A percentile compares a stretch with the other conserved stretches of the same genome.
These are phyloP conservation scores for Chalciporus sphaerocephalus DNA, from an alignment of 768 basidiomycete species.

Conservation along the genomic window DNA sequence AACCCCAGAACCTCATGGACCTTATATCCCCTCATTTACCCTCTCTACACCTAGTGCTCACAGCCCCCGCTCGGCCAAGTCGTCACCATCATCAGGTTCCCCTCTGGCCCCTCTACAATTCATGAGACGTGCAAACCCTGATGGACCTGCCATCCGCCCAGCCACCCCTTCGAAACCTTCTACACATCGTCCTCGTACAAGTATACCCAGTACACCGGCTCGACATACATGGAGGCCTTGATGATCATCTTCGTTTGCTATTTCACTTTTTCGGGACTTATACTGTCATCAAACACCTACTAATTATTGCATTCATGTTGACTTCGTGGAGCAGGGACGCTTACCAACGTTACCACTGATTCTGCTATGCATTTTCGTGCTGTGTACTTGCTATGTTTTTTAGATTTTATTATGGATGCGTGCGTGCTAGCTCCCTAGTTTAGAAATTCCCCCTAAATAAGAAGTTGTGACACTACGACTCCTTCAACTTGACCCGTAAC, in stretches of 20 bases:
- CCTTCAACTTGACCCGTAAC: neutral
- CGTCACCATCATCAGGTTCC: conserved; percentile 62
- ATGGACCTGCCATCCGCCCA: conserved; percentile 48
- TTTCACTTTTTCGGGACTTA: conserved; percentile 17
- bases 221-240: conserved; percentile 67
- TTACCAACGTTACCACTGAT: conserved; percentile 19
- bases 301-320: conserved; percentile 31
- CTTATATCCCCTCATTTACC: conserved; percentile 63
- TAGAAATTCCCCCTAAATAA: conserved; percentile 5
- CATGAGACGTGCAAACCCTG: conserved; percentile 71
- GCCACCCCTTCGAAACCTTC: conserved; percentile 63
- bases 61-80: conserved; percentile 43
- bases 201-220: conserved; percentile 41
- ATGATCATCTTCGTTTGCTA: conserved; percentile 20
- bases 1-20: conserved; percentile 63
- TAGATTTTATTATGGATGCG: conserved; percentile 10
- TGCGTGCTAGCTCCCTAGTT: conserved; percentile 9
- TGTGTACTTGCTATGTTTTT: conserved; percentile 26
- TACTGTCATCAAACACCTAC: conserved; percentile 12
- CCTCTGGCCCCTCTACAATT: conserved; percentile 81
- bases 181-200: conserved; percentile 40
- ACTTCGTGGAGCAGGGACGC: conserved; percentile 25
- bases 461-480: neutral
- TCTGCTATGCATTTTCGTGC: conserved; percentile 19
- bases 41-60: conserved; percentile 46